These are phyloP conservation scores for Candida tallmaniae DNA, from an alignment of 805 yeast genomes.

Conservation along the genomic window DNA sequence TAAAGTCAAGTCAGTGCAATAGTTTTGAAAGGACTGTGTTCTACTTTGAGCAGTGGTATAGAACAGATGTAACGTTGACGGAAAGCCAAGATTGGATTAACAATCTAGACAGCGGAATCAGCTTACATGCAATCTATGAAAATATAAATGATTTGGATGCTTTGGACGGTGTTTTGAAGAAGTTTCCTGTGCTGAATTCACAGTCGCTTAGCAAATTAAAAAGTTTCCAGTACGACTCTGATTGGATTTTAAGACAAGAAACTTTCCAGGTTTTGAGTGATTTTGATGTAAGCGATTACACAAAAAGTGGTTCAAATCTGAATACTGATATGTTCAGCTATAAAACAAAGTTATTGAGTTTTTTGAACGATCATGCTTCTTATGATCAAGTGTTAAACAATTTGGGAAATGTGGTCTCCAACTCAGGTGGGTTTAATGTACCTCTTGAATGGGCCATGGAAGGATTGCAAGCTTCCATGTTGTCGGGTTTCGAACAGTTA, in stretches of 20 bases:
- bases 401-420: conserved; percentile 34
- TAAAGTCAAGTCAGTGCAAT: conserved; percentile 74
- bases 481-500: conserved; percentile 46
- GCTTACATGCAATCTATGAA: conserved; percentile 78
- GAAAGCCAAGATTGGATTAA: conserved; percentile 16
- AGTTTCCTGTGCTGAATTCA: conserved; percentile 62
- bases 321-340: conserved; percentile 26
- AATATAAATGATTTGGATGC: conserved; percentile 87
- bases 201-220: conserved; percentile 61
- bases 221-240: conserved; percentile 78
- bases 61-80: conserved; percentile 24
- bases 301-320: too few species aligned
- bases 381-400: conserved; percentile 60
- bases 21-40: conserved; percentile 85
- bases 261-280: conserved; percentile 67
- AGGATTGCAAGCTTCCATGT: conserved; percentile 73
- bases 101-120: conserved; percentile 37
- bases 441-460: conserved; percentile 58
- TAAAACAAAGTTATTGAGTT: conserved; percentile 56
- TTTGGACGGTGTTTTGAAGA: conserved; percentile 76
- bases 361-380: conserved; percentile 71
- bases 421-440: conserved; percentile 18
- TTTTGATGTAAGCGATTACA: conserved; percentile 27
- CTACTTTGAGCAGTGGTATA: conserved; percentile 73
- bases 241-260: conserved; percentile 84